Base-by-base conservation (phyloP, 345 rosid genomes). In the Schrenkiella parvula region DNA sequence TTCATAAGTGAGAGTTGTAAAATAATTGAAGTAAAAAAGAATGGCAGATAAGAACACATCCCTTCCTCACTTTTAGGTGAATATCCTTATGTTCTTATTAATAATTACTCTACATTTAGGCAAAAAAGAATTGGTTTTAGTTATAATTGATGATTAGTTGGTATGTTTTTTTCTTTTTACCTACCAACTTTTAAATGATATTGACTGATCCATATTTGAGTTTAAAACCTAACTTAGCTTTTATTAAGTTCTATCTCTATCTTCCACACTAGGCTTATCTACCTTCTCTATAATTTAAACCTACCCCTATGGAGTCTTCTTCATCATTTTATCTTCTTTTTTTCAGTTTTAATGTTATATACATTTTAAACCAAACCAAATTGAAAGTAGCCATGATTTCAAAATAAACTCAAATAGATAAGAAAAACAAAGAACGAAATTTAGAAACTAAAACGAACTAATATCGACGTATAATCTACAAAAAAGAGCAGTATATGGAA, bases 141-240 rank as follows among this genome's bases (percentile, higher is more conserved):
- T 21, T 52, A 26, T 26, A n/a, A 10, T 63, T 53, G 57, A 60
- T 61, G 35, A 69, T 69, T 69, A 35, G 12, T 62, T 54, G 34
- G 35, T 62, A 37, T 26, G 11, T 4, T 43, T 47, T n/a, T 52
- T 43, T 47, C 10, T 52, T 58, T 31, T 54, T 3, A 75, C 70
- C 79, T 69, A 75, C 35, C 37, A 62, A 53, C 79, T 75, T 75
- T 75, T 69, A 53, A 54, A 19, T 32, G 79, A 75, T 54, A 69
- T 22, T 22, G 79, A 75, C 66, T 60, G 69, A 32, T 61, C 46
- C 31, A 32, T 43, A 6, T 11, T 39, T 46, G 7, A 66, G 47
- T 60, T 67, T 8, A 59, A 22, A 58, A 17, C 70, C 79, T 68
- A 43, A 68, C 38, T 25, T 61, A 59, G 68, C 73, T 74, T 74